phyloP scores from a whole-genome alignment of 2,329 filamentous ascomycete species.

The Zasmidium citrigriseum region DNA sequence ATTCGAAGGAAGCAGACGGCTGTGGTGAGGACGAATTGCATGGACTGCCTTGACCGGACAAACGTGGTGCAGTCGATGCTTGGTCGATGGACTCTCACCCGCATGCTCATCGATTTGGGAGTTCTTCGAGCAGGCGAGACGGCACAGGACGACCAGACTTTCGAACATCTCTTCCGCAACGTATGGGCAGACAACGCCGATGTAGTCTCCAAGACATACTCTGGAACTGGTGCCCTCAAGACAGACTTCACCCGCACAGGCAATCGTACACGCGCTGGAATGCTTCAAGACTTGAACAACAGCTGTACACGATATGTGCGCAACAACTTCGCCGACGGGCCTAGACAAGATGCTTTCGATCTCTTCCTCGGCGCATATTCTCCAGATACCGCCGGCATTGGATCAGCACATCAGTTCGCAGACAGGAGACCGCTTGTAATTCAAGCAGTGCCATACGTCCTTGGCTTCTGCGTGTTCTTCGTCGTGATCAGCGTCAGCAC shows the following conservation, averaged over 20 bases:
- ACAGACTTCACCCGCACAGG: constrained; percentile 97
- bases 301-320: constrained; percentile 84
- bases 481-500: constrained; percentile 75
- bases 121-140: constrained; percentile 74
- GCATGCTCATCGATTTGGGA: constrained; percentile 83
- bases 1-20: constrained; percentile 79
- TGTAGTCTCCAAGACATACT: constrained; percentile 88
- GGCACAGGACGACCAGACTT: constrained; percentile 76
- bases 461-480: constrained; percentile 84
- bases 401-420: constrained; percentile 73
- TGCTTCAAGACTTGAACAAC: constrained; percentile 83
- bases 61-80: constrained; percentile 99
- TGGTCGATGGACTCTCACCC: constrained; percentile 82
- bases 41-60: constrained; percentile 97
- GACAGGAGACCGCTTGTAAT: constrained; percentile 84
- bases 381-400: constrained; percentile 70
- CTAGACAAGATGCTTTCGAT: constrained; percentile 92
- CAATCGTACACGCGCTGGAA: constrained; percentile 79
- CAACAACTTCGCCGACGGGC: constrained; percentile 95
- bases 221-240: constrained; percentile 95
- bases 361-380: constrained; percentile 87
- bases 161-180: constrained; percentile 92
- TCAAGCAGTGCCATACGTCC: constrained; percentile 89
- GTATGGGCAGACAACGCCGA: constrained; percentile 99
- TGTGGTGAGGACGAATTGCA: constrained; percentile 96